Evolutionary conservation across 345 rosid genomes (phyloP).

Genomic region (Luvunga scandens): DNA sequence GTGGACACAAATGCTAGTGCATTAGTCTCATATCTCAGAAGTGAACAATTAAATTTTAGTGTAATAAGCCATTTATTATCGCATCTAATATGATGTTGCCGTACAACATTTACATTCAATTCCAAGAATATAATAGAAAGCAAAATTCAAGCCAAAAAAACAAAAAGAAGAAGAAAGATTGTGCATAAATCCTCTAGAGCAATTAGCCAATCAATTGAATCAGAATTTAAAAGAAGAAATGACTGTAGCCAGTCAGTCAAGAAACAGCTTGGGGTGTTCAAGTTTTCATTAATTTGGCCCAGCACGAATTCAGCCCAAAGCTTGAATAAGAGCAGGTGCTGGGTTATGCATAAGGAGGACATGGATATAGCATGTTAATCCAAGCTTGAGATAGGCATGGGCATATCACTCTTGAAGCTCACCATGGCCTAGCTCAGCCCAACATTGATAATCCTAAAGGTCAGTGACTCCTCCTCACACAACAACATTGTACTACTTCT

Average conservation of each 20-base stretch:
- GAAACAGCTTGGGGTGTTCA: background rate
- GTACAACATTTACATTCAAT: background rate
- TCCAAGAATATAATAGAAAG: background rate
- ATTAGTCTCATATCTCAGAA: background rate
- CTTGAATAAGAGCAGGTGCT: background rate
- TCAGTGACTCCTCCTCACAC: background rate
- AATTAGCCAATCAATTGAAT: background rate
- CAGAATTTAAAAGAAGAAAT: background rate
- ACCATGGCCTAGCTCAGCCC: background rate
- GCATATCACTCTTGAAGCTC: background rate
- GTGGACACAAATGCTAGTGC: background rate
- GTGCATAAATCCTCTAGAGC: background rate
- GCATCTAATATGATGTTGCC: background rate
- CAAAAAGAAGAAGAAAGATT: background rate
- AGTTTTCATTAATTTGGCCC: background rate
- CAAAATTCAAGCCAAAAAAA: background rate
- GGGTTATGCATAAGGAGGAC: background rate
- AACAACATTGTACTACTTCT: background rate
- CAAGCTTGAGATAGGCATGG: constrained; percentile 1
- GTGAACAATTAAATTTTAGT: background rate
- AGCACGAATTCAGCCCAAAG: background rate
- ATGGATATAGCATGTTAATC: background rate
- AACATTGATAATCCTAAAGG: background rate
- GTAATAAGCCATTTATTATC: background rate
- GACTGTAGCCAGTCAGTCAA: background rate